Conservation (phyloP, 192 early-diverging fungal genomes). For the Backusella liffmaniae region DNA sequence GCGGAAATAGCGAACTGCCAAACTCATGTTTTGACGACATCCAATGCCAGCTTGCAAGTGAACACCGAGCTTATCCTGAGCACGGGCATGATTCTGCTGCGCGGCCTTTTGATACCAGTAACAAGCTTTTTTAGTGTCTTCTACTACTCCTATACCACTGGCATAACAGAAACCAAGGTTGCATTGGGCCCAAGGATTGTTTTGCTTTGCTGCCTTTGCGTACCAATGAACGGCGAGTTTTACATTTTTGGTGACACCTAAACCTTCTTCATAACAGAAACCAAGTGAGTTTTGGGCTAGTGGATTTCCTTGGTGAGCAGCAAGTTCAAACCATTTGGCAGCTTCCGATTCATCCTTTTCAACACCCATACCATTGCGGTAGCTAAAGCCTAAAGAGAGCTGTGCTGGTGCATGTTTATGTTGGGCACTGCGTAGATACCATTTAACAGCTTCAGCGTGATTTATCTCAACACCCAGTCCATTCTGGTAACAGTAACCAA, state of each 20-base stretch:
- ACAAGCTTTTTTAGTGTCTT: conserved; percentile 50
- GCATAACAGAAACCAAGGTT: conserved; percentile 80
- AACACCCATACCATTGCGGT: conserved; percentile 58
- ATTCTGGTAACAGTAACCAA: conserved; percentile 61
- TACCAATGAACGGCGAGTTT: conserved; percentile 66
- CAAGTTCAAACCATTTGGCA: conserved; percentile 54
- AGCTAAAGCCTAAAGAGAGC: conserved; percentile 58
- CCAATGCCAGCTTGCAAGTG: conserved; percentile 54
- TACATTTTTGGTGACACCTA: conserved; percentile 55
- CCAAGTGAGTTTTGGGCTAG: conserved; percentile 72
- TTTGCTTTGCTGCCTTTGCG: conserved; percentile 62
- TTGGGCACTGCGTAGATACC: conserved; percentile 56
- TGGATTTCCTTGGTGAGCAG: conserved; percentile 50
- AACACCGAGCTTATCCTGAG: conserved; percentile 54
- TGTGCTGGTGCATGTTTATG: conserved; percentile 55
- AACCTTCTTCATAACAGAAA: conserved; percentile 78
- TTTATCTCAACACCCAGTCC: conserved; percentile 53
- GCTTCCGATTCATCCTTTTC: conserved; percentile 47
- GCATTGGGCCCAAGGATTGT: conserved; percentile 82
- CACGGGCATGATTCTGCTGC: conserved; percentile 60
- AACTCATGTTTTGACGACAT: conserved; percentile 39
- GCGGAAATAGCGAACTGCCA: conserved; percentile 58
- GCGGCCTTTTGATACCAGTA: conserved; percentile 64
- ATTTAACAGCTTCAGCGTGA: conserved; percentile 51
- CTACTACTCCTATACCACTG: conserved; percentile 72